Conservation (phyloP, 1,139 yeast genomes). For the Nadsonia commutata region DNA sequence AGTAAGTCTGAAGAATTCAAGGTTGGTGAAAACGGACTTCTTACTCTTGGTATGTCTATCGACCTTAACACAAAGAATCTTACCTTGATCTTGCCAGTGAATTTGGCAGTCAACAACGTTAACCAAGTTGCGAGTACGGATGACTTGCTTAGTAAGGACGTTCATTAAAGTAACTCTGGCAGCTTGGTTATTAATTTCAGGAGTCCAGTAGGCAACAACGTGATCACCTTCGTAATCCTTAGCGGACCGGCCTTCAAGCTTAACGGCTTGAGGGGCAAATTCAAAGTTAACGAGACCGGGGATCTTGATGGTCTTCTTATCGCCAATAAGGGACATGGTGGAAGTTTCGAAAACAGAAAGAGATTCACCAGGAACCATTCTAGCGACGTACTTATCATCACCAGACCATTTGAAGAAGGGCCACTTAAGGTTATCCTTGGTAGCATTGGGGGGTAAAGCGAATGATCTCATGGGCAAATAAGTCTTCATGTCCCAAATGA, state of each 20-base stretch:
- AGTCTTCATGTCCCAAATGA: conserved; percentile 82
- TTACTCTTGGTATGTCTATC: conserved; percentile 94
- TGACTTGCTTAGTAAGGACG: conserved; percentile 65
- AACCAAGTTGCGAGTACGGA: conserved; percentile 86
- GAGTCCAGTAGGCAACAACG: conserved; percentile 89
- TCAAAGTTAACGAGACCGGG: conserved; percentile 85
- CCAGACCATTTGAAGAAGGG: conserved; percentile 94
- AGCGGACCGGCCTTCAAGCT: conserved; percentile 33
- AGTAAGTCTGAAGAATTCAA: conserved; percentile 77
- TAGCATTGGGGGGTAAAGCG: conserved; percentile 54
- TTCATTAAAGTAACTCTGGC: conserved; percentile 91
- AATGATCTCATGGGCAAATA: conserved; percentile 81
- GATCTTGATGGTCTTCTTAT: conserved; percentile 71
- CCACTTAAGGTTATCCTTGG: conserved; percentile 51
- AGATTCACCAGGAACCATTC: conserved; percentile 80
- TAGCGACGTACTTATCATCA: conserved; percentile 89
- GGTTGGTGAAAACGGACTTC: conserved; percentile 79
- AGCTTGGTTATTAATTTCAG: conserved; percentile 82
- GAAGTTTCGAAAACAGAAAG: conserved; percentile 70
- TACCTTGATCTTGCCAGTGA: conserved; percentile 90
- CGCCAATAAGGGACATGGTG: conserved; percentile 54
- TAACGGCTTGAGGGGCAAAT: conserved; percentile 84
- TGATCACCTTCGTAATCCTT: conserved; percentile 34
- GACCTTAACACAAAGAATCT: conserved; percentile 80
- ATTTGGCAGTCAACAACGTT: conserved; percentile 85